These are phyloP conservation scores for Emergomyces africanus DNA, from an alignment of 2,329 filamentous ascomycete genomes.

Conservation along the genomic window DNA sequence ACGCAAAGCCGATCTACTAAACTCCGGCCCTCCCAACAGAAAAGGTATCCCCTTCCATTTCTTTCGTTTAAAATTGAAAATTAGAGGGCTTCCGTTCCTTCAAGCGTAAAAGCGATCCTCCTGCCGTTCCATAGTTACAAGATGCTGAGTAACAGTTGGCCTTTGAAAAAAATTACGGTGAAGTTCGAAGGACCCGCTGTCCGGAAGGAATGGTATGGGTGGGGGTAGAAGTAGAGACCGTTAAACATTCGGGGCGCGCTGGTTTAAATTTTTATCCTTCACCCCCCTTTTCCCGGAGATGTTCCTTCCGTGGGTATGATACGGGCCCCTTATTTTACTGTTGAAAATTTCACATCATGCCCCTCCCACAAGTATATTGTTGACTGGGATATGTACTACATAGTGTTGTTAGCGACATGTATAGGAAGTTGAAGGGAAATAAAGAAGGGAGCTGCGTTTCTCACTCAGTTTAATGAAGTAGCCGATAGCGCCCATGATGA, in stretches of 20 bases:
- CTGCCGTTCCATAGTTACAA: neutral
- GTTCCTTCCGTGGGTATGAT: neutral
- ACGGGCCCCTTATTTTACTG: neutral
- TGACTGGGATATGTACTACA: constrained; percentile 38
- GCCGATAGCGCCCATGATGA: constrained; percentile 48
- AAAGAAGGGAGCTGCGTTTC: constrained; percentile 13
- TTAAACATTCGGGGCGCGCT: neutral
- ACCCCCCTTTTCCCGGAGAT: neutral
- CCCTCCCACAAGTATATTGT: constrained; percentile 38
- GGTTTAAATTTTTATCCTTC: neutral
- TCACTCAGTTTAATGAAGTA: constrained; percentile 49
- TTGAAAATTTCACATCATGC: constrained; percentile 17
- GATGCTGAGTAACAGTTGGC: neutral
- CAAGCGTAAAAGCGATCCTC: neutral
- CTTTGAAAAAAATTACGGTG: neutral
- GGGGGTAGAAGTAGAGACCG: neutral
- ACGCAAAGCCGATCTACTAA: neutral
- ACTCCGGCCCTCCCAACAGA: neutral
- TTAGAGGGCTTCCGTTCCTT: neutral
- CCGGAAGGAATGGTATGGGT: neutral
- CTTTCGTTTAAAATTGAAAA: neutral
- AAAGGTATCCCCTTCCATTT: neutral
- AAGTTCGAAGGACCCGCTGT: neutral
- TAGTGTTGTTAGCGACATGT: neutral
- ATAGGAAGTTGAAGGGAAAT: neutral